Evolutionary conservation across 345 rosid genomes (phyloP).

Genomic region (Lagerstroemia speciosa): DNA sequence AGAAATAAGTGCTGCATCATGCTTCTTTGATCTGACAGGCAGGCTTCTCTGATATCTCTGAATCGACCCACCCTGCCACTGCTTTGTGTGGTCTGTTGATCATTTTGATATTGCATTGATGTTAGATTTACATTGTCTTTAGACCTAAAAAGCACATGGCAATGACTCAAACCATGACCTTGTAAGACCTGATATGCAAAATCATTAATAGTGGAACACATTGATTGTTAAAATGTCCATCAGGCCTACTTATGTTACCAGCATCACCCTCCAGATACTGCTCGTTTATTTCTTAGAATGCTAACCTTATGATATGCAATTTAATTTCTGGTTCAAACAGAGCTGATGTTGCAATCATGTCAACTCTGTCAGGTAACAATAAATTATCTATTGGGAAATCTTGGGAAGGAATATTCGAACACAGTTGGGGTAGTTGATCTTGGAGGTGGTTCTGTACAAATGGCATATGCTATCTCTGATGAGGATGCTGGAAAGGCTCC

Average conservation of each 20-base stretch:
- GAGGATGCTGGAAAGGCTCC: conserved; percentile 74
- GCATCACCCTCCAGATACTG: background rate
- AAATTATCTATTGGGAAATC: conserved; percentile 69
- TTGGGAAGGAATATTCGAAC: conserved; percentile 59
- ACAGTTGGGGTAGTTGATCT: conserved; percentile 98
- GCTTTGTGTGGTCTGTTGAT: background rate
- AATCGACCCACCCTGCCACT: background rate
- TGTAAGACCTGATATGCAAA: background rate
- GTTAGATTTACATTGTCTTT: background rate
- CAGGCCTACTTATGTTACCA: background rate
- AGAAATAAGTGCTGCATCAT: background rate
- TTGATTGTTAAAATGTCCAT: background rate
- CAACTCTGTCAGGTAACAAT: conserved; percentile 64
- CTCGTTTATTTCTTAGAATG: background rate
- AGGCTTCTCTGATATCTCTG: background rate
- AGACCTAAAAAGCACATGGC: background rate
- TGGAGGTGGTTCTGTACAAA: conserved; percentile 99
- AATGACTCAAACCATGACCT: background rate
- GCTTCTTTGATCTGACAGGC: background rate
- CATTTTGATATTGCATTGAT: background rate
- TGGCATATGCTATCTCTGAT: conserved; percentile 94
- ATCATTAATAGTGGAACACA: too few species aligned
- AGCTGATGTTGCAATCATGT: background rate
- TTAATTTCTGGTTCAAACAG: background rate
- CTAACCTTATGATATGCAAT: background rate